Conservation (phyloP, 495 filamentous ascomycete species). For the Hyaloscypha finlandica region DNA sequence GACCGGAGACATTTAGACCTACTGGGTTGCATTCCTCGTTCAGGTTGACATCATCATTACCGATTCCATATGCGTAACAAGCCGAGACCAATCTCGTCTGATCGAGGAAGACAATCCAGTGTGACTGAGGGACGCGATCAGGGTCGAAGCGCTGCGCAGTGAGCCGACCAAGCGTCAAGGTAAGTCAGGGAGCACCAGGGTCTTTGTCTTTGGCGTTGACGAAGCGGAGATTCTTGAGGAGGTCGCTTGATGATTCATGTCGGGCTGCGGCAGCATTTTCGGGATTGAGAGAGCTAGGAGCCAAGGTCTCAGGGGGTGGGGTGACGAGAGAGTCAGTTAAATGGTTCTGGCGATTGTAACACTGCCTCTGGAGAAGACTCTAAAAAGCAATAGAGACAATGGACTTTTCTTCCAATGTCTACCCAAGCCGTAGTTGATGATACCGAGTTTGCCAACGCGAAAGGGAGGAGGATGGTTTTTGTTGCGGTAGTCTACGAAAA, state of each 20-base stretch:
- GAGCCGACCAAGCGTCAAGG: constrained; percentile 2
- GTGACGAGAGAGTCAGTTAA: background rate
- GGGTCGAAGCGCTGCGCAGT: background rate
- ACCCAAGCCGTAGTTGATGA: background rate
- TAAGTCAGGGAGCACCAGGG: background rate
- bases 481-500: background rate
- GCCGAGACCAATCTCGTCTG: constrained; percentile 8
- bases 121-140: constrained; percentile 8
- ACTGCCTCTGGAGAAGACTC: background rate
- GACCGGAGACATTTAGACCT: background rate
- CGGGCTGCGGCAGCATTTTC: background rate
- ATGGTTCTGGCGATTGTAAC: background rate
- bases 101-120: constrained; percentile 7
- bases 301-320: background rate
- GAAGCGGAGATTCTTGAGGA: background rate
- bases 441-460: background rate
- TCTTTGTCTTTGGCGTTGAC: background rate
- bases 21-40: background rate
- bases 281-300: background rate
- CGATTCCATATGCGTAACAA: constrained; percentile 4
- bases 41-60: background rate
- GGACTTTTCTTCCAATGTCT: background rate
- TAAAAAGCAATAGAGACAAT: too few species aligned
- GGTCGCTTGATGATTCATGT: background rate
- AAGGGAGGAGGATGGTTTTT: background rate